Percentiles rank a stretch among this genome's conserved stretches.
Conservation (phyloP, 345 rosid genomes). For the Arabidopsis arenosa region DNA sequence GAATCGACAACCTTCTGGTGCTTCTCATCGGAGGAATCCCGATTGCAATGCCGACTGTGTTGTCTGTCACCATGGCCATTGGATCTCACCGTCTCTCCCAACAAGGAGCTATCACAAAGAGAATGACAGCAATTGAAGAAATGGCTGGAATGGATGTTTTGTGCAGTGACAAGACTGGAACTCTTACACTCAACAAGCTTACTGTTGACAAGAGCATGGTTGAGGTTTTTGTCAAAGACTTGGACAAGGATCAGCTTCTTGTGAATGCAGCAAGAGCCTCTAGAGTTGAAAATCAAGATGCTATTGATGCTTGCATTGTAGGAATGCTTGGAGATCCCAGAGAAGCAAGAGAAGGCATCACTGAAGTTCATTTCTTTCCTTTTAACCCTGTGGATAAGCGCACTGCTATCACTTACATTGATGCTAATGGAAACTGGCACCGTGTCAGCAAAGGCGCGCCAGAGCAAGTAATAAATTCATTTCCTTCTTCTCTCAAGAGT, state of each 20-base stretch:
- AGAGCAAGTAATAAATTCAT: constrained; percentile 60
- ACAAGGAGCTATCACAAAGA: constrained; percentile 88
- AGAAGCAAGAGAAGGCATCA: constrained; percentile 72
- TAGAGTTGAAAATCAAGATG: constrained; percentile 84
- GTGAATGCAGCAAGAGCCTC: constrained; percentile 82
- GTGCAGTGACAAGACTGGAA: constrained; percentile 89
- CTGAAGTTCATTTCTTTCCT: constrained; percentile 81
- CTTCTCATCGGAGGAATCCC: constrained; percentile 93
- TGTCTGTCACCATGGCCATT: constrained; percentile 89
- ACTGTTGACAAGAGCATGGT: constrained; percentile 79
- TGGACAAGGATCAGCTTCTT: constrained; percentile 63
- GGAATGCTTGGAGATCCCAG: constrained; percentile 50
- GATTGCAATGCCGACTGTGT: constrained; percentile 89
- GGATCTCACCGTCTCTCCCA: constrained; percentile 82
- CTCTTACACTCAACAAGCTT: constrained; percentile 88
- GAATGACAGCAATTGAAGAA: constrained; percentile 93
- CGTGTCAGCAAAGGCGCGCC: constrained; percentile 88
- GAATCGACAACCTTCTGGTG: constrained; percentile 80
- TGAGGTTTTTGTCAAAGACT: constrained; percentile 73
- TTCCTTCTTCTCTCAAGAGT: not conserved
- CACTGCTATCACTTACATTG: constrained; percentile 81
- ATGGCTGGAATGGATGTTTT: constrained; percentile 94
- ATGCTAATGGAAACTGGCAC: constrained; percentile 70
- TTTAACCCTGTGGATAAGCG: constrained; percentile 91
- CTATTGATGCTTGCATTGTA: constrained; percentile 54